Evolutionary conservation across 768 basidiomycete species (phyloP).

Genomic region (Gymnopilus dilepis): DNA sequence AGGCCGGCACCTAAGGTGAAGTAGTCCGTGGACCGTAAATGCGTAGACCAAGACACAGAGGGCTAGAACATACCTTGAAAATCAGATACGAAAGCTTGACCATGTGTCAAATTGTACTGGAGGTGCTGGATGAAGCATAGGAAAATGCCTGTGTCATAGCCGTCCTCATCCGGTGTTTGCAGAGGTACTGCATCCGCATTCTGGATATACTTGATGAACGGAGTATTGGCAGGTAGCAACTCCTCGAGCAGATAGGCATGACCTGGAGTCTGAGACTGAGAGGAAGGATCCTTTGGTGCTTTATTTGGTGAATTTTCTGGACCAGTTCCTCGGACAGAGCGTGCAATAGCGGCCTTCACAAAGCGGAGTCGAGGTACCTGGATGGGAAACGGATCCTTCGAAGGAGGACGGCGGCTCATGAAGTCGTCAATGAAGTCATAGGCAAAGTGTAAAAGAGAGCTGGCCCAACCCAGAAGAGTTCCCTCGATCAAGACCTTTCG

Average conservation of each 20-base stretch:
- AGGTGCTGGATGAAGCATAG: constrained; percentile 19
- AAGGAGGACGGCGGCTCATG: neutral
- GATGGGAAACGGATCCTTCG: neutral
- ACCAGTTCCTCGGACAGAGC: neutral
- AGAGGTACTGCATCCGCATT: neutral
- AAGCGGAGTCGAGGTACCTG: neutral
- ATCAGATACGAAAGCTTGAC: neutral
- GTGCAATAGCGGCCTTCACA: neutral
- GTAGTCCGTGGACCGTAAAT: no score
- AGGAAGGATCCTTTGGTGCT: no score
- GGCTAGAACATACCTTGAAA: neutral
- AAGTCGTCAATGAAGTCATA: constrained; percentile 1
- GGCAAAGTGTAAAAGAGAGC: neutral
- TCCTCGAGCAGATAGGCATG: neutral
- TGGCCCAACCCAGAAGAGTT: constrained; percentile 12
- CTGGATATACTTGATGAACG: neutral
- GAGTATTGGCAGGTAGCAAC: neutral
- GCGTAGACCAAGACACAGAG: neutral
- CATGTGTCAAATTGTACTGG: constrained; percentile 8
- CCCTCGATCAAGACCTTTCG: constrained; percentile 9
- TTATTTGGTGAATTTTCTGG: neutral
- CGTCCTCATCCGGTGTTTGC: neutral
- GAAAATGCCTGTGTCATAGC: neutral
- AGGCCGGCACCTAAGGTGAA: constrained; percentile 11
- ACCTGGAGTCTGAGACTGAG: neutral